Evolutionary conservation across 331 rosid species (phyloP).

Genomic region (Malus hybrid): DNA sequence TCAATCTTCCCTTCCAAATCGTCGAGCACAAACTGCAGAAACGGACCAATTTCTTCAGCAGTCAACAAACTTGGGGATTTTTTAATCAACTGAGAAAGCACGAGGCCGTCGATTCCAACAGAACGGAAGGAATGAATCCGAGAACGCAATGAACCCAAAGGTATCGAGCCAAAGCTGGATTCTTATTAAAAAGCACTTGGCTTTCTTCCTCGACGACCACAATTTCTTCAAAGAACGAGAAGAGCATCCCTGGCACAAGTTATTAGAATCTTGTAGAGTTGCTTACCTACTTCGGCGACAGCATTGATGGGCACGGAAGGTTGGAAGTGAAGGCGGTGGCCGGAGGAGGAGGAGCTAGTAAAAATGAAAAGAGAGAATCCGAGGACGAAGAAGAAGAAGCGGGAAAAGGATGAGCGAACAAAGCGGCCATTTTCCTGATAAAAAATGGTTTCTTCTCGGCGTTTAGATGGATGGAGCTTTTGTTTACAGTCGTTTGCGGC

Average conservation of each 20-base stretch:
- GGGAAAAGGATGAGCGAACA: slow-evolving; percentile 3
- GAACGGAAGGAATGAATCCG: slow-evolving; percentile 40
- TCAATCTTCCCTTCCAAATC: slow-evolving; percentile 48
- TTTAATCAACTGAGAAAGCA: slow-evolving; percentile 25
- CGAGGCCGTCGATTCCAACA: slow-evolving; percentile 36
- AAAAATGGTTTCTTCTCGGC: background rate
- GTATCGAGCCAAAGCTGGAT: slow-evolving; percentile 21
- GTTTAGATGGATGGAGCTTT: background rate
- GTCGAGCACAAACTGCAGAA: slow-evolving; percentile 31
- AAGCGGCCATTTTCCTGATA: slow-evolving; percentile 22
- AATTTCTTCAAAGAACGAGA: slow-evolving; percentile 39
- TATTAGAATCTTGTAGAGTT: slow-evolving; percentile 4
- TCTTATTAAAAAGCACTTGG: slow-evolving; percentile 24
- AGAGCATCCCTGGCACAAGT: slow-evolving; percentile 33
- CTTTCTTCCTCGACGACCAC: slow-evolving; percentile 38
- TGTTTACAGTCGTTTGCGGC: background rate
- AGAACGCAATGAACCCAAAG: slow-evolving; percentile 33
- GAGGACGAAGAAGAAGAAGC: slow-evolving; percentile 9
- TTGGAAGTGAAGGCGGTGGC: slow-evolving; percentile 8
- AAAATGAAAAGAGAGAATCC: slow-evolving; percentile 1
- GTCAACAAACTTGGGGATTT: slow-evolving; percentile 38
- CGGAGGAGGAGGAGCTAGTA: slow-evolving; percentile 1
- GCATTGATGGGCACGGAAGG: background rate
- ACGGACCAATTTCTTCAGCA: slow-evolving; percentile 33
- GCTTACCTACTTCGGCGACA: slow-evolving; percentile 27